phyloP scores from a whole-genome alignment of 2,329 filamentous ascomycete species.

The Aspergillus brasiliensis region DNA sequence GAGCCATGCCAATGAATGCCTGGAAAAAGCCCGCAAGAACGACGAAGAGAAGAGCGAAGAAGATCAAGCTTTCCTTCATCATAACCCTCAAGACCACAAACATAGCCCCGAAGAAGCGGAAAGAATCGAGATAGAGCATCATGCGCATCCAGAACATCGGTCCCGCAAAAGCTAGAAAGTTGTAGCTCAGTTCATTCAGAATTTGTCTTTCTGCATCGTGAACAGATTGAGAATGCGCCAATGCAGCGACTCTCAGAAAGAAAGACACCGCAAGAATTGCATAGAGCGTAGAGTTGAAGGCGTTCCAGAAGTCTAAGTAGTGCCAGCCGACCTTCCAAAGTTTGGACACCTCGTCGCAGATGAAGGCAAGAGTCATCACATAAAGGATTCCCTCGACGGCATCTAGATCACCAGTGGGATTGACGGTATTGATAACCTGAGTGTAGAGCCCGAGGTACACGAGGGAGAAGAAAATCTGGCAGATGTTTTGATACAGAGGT shows the following conservation, averaged over 20 bases:
- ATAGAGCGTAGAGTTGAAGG: constrained; percentile 87
- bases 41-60: constrained; percentile 86
- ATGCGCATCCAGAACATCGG: constrained; percentile 97
- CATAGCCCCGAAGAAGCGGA: constrained; percentile 98
- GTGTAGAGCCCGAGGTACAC: constrained; percentile 86
- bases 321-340: constrained; percentile 91
- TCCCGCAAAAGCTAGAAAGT: constrained; percentile 87
- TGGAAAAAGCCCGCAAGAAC: constrained; percentile 82
- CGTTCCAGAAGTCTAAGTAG: constrained; percentile 96
- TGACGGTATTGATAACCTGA: constrained; percentile 90
- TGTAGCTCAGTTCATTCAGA: constrained; percentile 84
- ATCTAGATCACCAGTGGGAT: constrained; percentile 80
- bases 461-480: constrained; percentile 82
- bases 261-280: constrained; percentile 76
- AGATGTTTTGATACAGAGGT: constrained; percentile 87
- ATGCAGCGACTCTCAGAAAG: constrained; percentile 74
- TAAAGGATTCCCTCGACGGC: constrained; percentile 82
- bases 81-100: constrained; percentile 93
- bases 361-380: constrained; percentile 85
- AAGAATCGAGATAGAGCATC: constrained; percentile 86
- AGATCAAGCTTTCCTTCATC: constrained; percentile 93
- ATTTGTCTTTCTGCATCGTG: constrained; percentile 55
- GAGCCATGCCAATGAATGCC: constrained; percentile 88
- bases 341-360: constrained; percentile 84
- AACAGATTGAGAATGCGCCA: constrained; percentile 61